Percentiles rank a stretch among this genome's conserved stretches.
phyloP scores from a whole-genome alignment of 148 eudicot genomes.

The Diospyros lotus region DNA sequence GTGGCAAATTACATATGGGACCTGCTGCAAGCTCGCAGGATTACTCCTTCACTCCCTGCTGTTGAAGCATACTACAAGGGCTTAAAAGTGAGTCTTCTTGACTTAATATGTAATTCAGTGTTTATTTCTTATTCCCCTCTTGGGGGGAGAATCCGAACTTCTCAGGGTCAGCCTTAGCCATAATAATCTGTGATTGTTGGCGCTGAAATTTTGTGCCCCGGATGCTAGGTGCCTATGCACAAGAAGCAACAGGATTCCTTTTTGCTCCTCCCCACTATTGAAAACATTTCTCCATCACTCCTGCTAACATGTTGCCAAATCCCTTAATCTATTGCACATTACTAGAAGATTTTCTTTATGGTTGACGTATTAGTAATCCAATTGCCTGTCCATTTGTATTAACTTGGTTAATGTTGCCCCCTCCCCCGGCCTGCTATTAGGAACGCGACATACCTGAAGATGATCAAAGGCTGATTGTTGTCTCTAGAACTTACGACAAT shows the following conservation, averaged over 20 bases:
- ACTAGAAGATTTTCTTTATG: background rate
- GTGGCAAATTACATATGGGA: slow-evolving; percentile 83
- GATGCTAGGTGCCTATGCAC: background rate
- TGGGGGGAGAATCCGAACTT: background rate
- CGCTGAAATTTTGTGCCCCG: background rate
- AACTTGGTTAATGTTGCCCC: background rate
- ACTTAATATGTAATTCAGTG: background rate
- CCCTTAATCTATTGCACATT: background rate
- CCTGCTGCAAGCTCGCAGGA: slow-evolving; percentile 62
- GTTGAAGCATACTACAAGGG: slow-evolving; percentile 73
- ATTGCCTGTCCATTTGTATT: background rate
- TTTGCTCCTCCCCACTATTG: background rate
- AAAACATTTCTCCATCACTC: background rate
- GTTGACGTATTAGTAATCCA: background rate
- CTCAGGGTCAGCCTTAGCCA: background rate
- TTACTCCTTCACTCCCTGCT: slow-evolving; percentile 49
- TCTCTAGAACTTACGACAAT: slow-evolving; percentile 29
- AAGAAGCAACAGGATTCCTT: background rate
- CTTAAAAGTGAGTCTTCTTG: slow-evolving; percentile 58
- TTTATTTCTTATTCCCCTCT: background rate
- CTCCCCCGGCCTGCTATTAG: slow-evolving; percentile 25
- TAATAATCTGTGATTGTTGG: background rate
- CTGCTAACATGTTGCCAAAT: background rate
- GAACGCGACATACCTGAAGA: slow-evolving; percentile 76
- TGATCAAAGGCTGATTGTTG: slow-evolving; percentile 59